Evolutionary conservation across 495 filamentous ascomycete genomes (phyloP), one percentile per base, ranked within the genome.

Genomic region (Staphylotrichum tortipilum): DNA sequence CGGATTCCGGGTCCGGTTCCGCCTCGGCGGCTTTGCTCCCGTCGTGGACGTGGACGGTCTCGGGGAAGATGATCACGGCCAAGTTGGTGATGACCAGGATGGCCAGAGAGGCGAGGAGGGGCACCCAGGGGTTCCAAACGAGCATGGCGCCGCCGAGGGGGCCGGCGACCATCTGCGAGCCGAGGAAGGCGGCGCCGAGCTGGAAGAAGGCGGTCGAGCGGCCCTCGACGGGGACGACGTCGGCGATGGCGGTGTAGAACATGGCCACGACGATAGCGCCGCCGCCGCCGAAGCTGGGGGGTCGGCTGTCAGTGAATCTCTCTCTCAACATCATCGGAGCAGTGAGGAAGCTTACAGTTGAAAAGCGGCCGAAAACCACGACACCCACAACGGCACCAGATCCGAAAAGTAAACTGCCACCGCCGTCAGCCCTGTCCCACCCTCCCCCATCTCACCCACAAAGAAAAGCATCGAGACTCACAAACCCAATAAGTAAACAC

Each of bases 141-240:
- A 68, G 51, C 40, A 68, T 31, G 15, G 41, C 29, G 4, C 62
- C 60, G 1, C 53, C 58, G 7, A 63, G 34, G 4, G 61, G 61
- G 10, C 54, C 49, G 1, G 59, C 55, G 10, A 63, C 36, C 55
- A 62, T 60, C 30, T 56, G 52, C 4, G 59, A 52, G 30, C 37
- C 33, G 19, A 67, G 55, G 26, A 53, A 61, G 3, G 45, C 46
- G n/a, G 64, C 58, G 5, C 21, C 21, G 4, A 67, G 18, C 29
- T 55, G 62, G 50, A 67, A 65, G 47, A 64, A 68, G 31, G 57
- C 50, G 15, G 58, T 59, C 8, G 66, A 55, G 19, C 62, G 49
- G 39, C 57, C 44, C 1, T 42, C 36, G 10, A 56, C 40, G 5
- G 56, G 57, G 0, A 62, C 50, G n/a, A 64, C 62, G 34, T 68